Base-by-base conservation (phyloP, 352 stramenopile species). In the Globisporangium orthogonon region DNA sequence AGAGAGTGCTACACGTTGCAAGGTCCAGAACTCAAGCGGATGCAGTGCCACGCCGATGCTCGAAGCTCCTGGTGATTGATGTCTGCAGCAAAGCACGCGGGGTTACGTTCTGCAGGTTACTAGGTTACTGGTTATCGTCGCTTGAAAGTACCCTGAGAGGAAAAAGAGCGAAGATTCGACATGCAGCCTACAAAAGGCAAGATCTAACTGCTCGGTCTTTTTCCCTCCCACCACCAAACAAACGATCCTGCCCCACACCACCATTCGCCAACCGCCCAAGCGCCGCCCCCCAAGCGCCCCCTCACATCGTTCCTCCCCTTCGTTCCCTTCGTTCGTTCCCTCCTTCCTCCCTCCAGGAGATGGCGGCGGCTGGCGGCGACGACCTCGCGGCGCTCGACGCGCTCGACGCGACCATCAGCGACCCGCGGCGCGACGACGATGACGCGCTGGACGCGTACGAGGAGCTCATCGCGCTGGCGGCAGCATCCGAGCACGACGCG, bases 401-500 rank as follows among this genome's bases (percentile, higher is more conserved):
- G 13, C 88, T 77, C 74, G 81, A 91, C 65, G 72, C 66, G 15
- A 66, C 64, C 37, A 82, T 91, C 54, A 77, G 64, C 52, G 73
- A 90, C 62, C 66, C 77, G 13, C 56, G 77, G 40, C 74, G 76
- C 57, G 82, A 91, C 55, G 82, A 91, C 50, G 82, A 92, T 66
- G 69, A 81, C 28, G 71, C 72, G 44, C 69, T 86, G 33, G 82
- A 92, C 45, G 80, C 83, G 15, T 89, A 87, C 57, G 80, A 93
- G 50, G 70, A 87, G 33, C 76, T 90, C 40, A 87, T 93, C 60
- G 68, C 77, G 56, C 58, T 78, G 40, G 78, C 68, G 50, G 53
- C n/a, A 13, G 47, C 44, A 18, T 66, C 56, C n/a, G 39, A 18
- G 30, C 33, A 15, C 10, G 58, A 61, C 3, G 58, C 77, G 31